Evolutionary conservation across 2,329 filamentous ascomycete genomes (phyloP).

Genomic region (Escovopsis sp.): DNA sequence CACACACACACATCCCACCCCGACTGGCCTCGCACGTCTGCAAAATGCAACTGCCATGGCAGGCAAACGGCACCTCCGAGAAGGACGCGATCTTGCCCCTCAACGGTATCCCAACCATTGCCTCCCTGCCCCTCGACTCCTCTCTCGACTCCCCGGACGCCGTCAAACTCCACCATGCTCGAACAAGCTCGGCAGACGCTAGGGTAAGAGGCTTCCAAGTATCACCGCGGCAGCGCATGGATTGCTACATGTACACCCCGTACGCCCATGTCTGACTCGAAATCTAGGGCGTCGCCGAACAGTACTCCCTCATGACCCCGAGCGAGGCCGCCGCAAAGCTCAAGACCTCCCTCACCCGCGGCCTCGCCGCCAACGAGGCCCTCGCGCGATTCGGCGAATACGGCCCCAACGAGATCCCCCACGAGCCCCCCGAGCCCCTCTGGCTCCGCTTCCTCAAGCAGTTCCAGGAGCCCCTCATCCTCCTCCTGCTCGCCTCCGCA

Average conservation of each 20-base stretch:
- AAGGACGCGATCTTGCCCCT: constrained; percentile 20
- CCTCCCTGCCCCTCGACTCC: constrained; percentile 12
- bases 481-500: constrained; percentile 81
- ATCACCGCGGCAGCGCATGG: neutral
- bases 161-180: constrained; percentile 20
- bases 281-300: constrained; percentile 39
- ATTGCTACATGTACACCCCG: neutral
- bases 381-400: constrained; percentile 62
- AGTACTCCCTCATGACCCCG: constrained; percentile 53
- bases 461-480: constrained; percentile 88
- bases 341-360: constrained; percentile 67
- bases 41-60: constrained; percentile 25
- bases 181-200: constrained; percentile 40
- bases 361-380: constrained; percentile 69
- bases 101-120: constrained; percentile 19
- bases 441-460: constrained; percentile 94
- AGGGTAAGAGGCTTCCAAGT: constrained; percentile 25
- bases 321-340: constrained; percentile 64
- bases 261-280: constrained; percentile 6
- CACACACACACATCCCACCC: too few species aligned
- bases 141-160: constrained; percentile 12
- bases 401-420: constrained; percentile 87
- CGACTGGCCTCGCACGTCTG: too few species aligned
- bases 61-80: constrained; percentile 16
- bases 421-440: constrained; percentile 82